Conservation (phyloP, 306 rosid species). For the Fagus sylvatica region DNA sequence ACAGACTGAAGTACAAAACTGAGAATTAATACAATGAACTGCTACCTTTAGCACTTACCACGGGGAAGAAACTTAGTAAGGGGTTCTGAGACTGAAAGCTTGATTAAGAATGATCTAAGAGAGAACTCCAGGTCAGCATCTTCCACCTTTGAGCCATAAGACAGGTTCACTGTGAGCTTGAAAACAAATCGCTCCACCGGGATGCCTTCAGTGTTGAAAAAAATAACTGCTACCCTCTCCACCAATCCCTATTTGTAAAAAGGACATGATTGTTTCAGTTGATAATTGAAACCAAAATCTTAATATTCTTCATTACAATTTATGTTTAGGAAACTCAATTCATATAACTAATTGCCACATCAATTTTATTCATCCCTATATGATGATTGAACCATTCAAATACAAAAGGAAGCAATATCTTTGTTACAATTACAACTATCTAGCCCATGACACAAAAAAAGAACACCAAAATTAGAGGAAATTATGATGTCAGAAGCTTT, state of each 20-base stretch:
- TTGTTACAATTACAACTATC: too few relatives aligned
- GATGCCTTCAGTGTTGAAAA: constrained; percentile 47
- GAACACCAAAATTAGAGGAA: not conserved
- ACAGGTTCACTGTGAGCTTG: constrained; percentile 62
- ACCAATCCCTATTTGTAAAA: constrained; percentile 64
- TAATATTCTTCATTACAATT: not conserved
- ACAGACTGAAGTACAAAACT: not conserved
- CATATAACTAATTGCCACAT: not conserved
- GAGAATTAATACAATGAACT: not conserved
- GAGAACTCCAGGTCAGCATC: constrained; percentile 71
- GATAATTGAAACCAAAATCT: not conserved
- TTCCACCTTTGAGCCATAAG: constrained; percentile 55
- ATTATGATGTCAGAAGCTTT: not conserved
- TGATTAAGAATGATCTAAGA: constrained; percentile 75
- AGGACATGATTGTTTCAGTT: constrained; percentile 9
- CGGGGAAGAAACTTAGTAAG: constrained; percentile 63
- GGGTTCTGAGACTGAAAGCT: constrained; percentile 70
- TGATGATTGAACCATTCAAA: not conserved
- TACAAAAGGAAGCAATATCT: too few relatives aligned
- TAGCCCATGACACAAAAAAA: not conserved
- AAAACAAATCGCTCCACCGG: constrained; percentile 74
- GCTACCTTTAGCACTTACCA: constrained; percentile 37
- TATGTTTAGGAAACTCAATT: not conserved
- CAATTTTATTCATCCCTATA: not conserved
- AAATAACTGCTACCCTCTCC: constrained; percentile 76